Percentiles rank a stretch among this genome's conserved stretches.
Evolutionary conservation across 345 rosid genomes (phyloP).

Genomic region (Populus pruinosa): DNA sequence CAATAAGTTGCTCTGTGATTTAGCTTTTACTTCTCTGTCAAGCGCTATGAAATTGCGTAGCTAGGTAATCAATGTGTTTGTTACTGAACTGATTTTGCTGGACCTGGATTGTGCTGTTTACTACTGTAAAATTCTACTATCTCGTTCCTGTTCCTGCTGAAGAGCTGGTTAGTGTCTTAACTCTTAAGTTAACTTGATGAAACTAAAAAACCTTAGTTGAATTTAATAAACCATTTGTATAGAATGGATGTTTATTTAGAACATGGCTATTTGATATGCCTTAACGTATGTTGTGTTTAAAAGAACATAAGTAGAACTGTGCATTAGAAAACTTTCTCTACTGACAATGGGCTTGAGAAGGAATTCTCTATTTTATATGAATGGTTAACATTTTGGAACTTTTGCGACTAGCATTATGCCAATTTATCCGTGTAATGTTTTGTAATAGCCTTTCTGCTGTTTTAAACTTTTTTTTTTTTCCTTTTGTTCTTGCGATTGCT

Average conservation of each 20-base stretch:
- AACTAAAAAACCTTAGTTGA: background rate
- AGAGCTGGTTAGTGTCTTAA: background rate
- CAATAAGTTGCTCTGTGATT: background rate
- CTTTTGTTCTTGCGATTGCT: background rate
- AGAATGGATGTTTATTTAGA: background rate
- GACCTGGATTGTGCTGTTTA: background rate
- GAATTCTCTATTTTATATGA: background rate
- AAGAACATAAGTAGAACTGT: background rate
- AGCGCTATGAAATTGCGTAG: background rate
- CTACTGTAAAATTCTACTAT: background rate
- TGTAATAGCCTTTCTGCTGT: background rate
- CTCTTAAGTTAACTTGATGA: background rate
- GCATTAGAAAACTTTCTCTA: background rate
- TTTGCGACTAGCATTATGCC: background rate
- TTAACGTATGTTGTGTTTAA: background rate
- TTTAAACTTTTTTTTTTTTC: background rate
- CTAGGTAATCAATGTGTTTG: background rate
- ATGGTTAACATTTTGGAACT: background rate
- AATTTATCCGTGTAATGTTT: background rate
- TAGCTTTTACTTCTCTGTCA: background rate
- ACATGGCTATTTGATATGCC: background rate
- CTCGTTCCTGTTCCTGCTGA: background rate
- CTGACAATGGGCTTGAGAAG: background rate
- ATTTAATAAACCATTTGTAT: background rate
- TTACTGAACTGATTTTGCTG: background rate